Base-by-base conservation (phyloP, 208 protist genomes). In the Leishmania gerbilli region DNA sequence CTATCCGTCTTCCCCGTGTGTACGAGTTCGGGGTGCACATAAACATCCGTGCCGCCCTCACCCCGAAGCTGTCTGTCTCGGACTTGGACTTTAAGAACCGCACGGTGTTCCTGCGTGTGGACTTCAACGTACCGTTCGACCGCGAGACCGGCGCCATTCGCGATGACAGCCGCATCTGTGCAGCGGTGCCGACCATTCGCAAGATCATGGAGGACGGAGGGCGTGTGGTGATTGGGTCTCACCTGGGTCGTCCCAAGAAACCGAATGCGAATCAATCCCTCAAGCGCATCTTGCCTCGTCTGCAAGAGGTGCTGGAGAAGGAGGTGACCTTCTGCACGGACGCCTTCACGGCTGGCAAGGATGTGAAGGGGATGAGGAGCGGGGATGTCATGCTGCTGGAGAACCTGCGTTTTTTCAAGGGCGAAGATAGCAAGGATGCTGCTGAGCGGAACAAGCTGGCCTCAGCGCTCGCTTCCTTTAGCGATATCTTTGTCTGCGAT, bases 401-500 rank as follows among this genome's bases (percentile, higher is more conserved):
- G 92, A 99, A 99, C 89, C 84, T 99, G n/a, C 98, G 99, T 74
- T 99, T 99, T 91, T 99, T 99, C 89, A 77, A 93, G 68, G 99
- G 99, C 76, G 99, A 99, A 88, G 99, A 99, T 88, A 98, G 98
- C 80, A 98, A 97, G 82, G 92, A 95, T 42, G 84, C 83, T 15
- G 60, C 77, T 2, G 69, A 96, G 56, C 91, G 89, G 49, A 96
- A 97, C 47, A 81, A 74, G 17, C 88, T 97, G 87, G 88, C 94
- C 0, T 88, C 94, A n/a, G 95, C 96, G 69, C 92, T 99, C 7
- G 95, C 95, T 13, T 86, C 87, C 62, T 97, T 92, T 68, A 98
- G 91, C 83, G 99, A 99, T 88, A 96, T 99, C 64, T 99, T 99
- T 90, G 97, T 99, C 15, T 99, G 99, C 87, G 99, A 99, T 91